Base-by-base conservation (phyloP, 1,139 yeast species). In the Candida anutae region DNA sequence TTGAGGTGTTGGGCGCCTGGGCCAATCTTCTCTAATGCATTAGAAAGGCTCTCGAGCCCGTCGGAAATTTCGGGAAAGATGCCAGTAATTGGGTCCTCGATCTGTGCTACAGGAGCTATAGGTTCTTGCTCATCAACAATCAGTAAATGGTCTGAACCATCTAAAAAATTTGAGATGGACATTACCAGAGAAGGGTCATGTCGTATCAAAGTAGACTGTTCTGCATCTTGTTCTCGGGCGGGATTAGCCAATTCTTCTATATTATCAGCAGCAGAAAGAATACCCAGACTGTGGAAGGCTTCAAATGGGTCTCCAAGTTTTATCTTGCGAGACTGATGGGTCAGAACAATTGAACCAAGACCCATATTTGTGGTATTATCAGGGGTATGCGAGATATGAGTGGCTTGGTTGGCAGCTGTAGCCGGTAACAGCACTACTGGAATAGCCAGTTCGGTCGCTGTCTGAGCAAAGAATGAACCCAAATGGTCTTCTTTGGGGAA, bases 31-130 rank as follows among this genome's bases (percentile, higher is more conserved):
- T 52, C 60, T 17, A 58, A 36, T 1, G 58, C 58, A 29, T 48
- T 39, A 1, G 58, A 46, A 16, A 58, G 31, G 18, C 43, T 40
- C 26, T 53, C 58, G 13, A 58, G 48, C 0, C 63, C 62, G 25
- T 46, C 41, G 2, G 44, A 37, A 13, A 48, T 33, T 2, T 36
- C 46, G 9, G 47, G 45, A n/a, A n/a, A n/a, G n/a, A n/a, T n/a
- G n/a, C n/a, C n/a, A n/a, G n/a, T n/a, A 8, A 40, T 31, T 11
- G 5, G 13, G 4, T 34, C 44, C 10, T 26, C 22, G 8, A 28
- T 11, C 4, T 30, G 17, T n/a, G n/a, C n/a, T 9, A 24, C 6
- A 4, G 35, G 28, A 3, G 22, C 18, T 5, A 21, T 19, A 13
- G 18, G 8, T 11, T 14, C 9, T n/a, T n/a, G n/a, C n/a, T n/a